Percentiles rank a stretch among this genome's conserved stretches.
phyloP scores from a whole-genome alignment of 164 flowering plant species.

The Vitis cinerea region DNA sequence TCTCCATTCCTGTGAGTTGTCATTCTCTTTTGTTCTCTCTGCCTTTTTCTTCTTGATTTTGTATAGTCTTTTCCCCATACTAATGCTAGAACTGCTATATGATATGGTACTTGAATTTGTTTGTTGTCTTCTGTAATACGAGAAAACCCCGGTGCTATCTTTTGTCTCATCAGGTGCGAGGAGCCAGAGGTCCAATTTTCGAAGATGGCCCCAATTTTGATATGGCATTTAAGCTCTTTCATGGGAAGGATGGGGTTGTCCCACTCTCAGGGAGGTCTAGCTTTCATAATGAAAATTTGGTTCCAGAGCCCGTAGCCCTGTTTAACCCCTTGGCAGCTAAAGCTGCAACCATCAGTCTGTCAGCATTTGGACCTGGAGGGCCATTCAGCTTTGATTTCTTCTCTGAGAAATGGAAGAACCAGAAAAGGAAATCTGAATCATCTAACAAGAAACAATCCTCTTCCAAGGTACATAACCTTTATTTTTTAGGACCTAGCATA shows the following conservation, averaged over 20 bases:
- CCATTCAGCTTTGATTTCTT: slow-evolving; percentile 68
- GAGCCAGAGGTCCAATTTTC: slow-evolving; percentile 77
- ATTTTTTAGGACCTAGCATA: background rate
- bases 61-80: no score
- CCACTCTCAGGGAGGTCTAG: slow-evolving; percentile 52
- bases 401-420: slow-evolving; percentile 52
- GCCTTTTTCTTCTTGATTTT: background rate
- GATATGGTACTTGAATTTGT: background rate
- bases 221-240: slow-evolving; percentile 67
- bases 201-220: slow-evolving; percentile 83
- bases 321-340: slow-evolving; percentile 75
- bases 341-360: slow-evolving; percentile 72
- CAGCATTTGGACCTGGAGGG: slow-evolving; percentile 74
- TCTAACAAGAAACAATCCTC: slow-evolving; percentile 37
- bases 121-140: background rate
- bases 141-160: background rate
- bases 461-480: slow-evolving; percentile 33
- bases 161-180: slow-evolving; percentile 34
- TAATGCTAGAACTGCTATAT: no score
- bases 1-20: slow-evolving; percentile 46
- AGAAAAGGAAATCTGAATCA: slow-evolving; percentile 41
- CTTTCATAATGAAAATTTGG: slow-evolving; percentile 13
- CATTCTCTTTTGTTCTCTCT: background rate
- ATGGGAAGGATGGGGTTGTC: slow-evolving; percentile 80
- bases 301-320: slow-evolving; percentile 34